Conservation (phyloP, 805 yeast species). For the Yarrowia porcina region DNA sequence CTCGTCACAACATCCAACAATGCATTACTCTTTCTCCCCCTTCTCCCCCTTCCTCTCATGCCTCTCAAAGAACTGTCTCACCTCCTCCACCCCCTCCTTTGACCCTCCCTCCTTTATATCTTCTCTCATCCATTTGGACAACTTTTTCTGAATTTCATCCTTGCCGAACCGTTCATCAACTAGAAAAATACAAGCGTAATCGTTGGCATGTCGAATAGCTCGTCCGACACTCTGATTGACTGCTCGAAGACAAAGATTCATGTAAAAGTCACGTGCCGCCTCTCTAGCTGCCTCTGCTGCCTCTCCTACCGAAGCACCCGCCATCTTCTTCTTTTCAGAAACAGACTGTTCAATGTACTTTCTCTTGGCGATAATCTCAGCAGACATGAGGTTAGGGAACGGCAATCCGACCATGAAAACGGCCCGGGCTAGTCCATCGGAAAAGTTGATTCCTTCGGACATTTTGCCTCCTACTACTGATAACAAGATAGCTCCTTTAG, state of each 20-base stretch:
- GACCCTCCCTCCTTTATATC: background rate
- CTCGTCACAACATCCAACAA: too few species aligned
- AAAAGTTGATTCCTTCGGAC: conserved; percentile 91
- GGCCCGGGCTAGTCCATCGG: conserved; percentile 82
- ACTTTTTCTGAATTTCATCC: conserved; percentile 49
- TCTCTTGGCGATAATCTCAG: conserved; percentile 72
- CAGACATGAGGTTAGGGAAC: conserved; percentile 78
- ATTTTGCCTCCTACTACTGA: conserved; percentile 91
- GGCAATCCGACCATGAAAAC: conserved; percentile 87
- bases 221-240: conserved; percentile 92
- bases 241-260: conserved; percentile 83
- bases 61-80: background rate
- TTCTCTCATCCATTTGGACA: conserved; percentile 73
- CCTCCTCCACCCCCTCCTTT: background rate
- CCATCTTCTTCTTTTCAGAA: conserved; percentile 38
- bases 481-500: conserved; percentile 57
- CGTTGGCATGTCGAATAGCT: conserved; percentile 78
- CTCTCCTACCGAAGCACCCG: background rate
- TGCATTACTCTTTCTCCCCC: too few species aligned
- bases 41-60: background rate
- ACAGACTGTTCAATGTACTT: conserved; percentile 57
- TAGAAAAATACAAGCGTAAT: conserved; percentile 72
- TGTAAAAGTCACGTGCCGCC: conserved; percentile 61
- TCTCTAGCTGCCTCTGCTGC: conserved; percentile 32
- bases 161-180: conserved; percentile 61